A percentile compares a stretch with the other conserved stretches of the same genome.
phyloP scores from a whole-genome alignment of 345 rosid genomes.

The Eucalyptus fibrosa region DNA sequence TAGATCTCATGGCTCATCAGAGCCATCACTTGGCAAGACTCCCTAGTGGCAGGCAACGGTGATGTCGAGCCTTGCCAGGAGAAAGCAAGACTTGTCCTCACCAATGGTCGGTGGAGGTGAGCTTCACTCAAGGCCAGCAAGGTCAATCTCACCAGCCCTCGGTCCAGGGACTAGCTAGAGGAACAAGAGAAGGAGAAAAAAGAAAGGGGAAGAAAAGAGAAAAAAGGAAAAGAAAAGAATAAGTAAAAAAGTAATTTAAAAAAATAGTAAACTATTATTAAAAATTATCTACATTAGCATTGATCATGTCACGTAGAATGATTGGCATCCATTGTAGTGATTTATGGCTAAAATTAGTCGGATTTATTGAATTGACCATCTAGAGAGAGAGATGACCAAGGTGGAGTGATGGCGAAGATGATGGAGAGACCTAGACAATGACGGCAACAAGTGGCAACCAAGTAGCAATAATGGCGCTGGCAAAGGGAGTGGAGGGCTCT shows the following conservation, averaged over 20 bases:
- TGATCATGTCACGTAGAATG: fast-evolving
- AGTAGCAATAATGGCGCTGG: background rate
- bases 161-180: fast-evolving
- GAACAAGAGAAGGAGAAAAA: background rate
- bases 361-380: no score
- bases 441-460: background rate
- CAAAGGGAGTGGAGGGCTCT: background rate
- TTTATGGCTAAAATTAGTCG: fast-evolving
- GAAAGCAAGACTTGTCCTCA: fast-evolving
- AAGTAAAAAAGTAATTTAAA: no score
- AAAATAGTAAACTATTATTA: no score
- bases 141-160: no score
- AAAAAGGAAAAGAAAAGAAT: no score
- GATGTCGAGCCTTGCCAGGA: fast-evolving
- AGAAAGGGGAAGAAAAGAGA: no score
- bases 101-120: no score
- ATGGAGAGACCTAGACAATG: background rate
- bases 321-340: fast-evolving
- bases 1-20: background rate
- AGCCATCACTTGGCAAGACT: no score
- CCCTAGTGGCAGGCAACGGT: no score
- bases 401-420: background rate
- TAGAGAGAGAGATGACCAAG: background rate
- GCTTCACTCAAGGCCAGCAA: fast-evolving
- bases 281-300: no score